These are phyloP conservation scores for Jacaranda mimosifolia DNA, from an alignment of 257 asterid genomes.

Conservation along the genomic window DNA sequence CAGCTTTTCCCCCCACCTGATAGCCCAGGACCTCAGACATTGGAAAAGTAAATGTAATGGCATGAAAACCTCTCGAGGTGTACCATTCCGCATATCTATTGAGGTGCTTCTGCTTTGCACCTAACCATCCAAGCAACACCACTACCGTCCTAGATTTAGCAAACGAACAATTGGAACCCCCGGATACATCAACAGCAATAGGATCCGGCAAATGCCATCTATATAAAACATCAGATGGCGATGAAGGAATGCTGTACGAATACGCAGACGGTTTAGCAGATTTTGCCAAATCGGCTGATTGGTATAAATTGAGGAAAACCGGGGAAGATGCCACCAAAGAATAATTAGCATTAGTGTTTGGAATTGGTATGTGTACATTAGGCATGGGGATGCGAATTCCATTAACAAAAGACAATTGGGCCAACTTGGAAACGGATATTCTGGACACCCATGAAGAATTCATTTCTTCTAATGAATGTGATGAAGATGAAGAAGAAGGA, in stretches of 20 bases:
- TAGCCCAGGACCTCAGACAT: slow-evolving; percentile 86
- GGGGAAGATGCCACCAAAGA: slow-evolving; percentile 56
- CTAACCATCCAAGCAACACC: slow-evolving; percentile 95
- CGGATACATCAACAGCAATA: slow-evolving; percentile 51
- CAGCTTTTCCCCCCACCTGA: slow-evolving; percentile 92
- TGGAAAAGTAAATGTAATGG: slow-evolving; percentile 86
- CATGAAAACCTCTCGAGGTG: slow-evolving; percentile 88
- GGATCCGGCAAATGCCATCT: slow-evolving; percentile 93
- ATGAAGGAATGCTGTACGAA: slow-evolving; percentile 45
- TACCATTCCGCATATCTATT: slow-evolving; percentile 91
- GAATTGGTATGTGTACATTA: slow-evolving; percentile 44
- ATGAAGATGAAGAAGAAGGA: slow-evolving; percentile 43
- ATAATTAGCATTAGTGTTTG: slow-evolving; percentile 43
- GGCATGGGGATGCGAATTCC: slow-evolving; percentile 67
- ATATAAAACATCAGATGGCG: slow-evolving; percentile 65
- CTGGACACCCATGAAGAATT: slow-evolving; percentile 72
- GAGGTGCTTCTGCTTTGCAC: slow-evolving; percentile 92
- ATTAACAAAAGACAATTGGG: slow-evolving; percentile 58
- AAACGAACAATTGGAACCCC: slow-evolving; percentile 53
- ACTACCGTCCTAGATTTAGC: slow-evolving; percentile 84
- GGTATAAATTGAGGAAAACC: slow-evolving; percentile 52
- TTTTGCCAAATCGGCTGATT: slow-evolving; percentile 64
- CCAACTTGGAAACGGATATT: slow-evolving; percentile 66
- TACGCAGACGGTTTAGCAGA: slow-evolving; percentile 63
- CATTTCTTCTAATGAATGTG: slow-evolving; percentile 39